Conservation (phyloP, 2,329 filamentous ascomycete genomes). For the Penicillium digitatum region DNA sequence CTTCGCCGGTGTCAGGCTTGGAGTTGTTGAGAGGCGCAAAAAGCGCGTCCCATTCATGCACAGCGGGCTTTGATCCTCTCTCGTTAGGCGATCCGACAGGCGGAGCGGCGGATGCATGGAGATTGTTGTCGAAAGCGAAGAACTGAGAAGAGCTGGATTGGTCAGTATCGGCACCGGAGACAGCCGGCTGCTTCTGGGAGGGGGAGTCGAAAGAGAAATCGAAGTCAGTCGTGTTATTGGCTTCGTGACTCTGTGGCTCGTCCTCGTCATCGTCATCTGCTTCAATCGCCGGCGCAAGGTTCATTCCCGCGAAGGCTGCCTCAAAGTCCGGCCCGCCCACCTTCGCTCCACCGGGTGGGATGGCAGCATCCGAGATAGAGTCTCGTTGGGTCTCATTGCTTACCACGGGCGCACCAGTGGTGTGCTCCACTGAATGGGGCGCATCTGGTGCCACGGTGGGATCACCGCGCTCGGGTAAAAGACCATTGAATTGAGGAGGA, state of each 20-base stretch:
- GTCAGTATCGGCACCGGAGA: conserved; percentile 18
- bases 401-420: conserved; percentile 37
- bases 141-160: conserved; percentile 35
- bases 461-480: conserved; percentile 40
- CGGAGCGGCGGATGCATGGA: conserved; percentile 37
- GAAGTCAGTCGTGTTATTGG: conserved; percentile 39
- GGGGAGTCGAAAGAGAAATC: conserved; percentile 48
- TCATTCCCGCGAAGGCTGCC: conserved; percentile 44
- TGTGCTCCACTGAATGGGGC: conserved; percentile 38
- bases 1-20: conserved; percentile 21
- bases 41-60: conserved; percentile 91
- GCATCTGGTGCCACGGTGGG: conserved; percentile 39
- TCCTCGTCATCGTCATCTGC: conserved; percentile 59
- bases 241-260: conserved; percentile 31
- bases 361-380: conserved; percentile 10
- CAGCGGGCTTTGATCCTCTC: conserved; percentile 38
- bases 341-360: conserved; percentile 27
- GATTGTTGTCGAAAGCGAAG: conserved; percentile 37
- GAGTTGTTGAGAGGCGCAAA: conserved; percentile 71
- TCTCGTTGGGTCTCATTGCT: conserved; percentile 33
- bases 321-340: conserved; percentile 44
- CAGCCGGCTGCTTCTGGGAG: conserved; percentile 27
- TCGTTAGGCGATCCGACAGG: conserved; percentile 38
- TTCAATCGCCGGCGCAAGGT: conserved; percentile 45
- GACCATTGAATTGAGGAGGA: conserved; percentile 39